Evolutionary conservation across 345 rosid species (phyloP).

Genomic region (Eucalyptus albens): DNA sequence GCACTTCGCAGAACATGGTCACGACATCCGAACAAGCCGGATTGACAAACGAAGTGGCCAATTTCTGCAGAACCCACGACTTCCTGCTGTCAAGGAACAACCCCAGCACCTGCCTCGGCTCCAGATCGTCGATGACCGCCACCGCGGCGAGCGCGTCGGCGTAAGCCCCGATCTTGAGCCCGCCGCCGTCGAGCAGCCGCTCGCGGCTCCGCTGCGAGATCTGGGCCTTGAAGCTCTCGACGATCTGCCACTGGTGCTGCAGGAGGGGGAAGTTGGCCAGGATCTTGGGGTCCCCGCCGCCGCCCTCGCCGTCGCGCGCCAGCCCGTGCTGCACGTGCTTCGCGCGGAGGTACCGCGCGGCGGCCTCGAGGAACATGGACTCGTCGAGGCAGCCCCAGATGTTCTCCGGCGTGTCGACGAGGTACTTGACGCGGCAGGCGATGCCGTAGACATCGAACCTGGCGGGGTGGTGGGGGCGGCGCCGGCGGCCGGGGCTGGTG

Average conservation of each 20-base stretch:
- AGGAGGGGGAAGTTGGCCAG: conserved; percentile 72
- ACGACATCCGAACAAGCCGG: conserved; percentile 28
- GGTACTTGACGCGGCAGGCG: conserved; percentile 84
- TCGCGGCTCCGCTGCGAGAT: conserved; percentile 91
- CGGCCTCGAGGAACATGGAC: conserved; percentile 82
- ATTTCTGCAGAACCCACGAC: conserved; percentile 66
- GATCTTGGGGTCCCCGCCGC: conserved; percentile 37
- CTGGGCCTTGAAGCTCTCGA: conserved; percentile 90
- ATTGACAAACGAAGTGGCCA: conserved; percentile 28
- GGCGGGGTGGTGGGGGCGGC: conserved; percentile 7
- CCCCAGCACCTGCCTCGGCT: conserved; percentile 51
- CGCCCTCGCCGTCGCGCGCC: background rate
- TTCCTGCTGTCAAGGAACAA: conserved; percentile 75
- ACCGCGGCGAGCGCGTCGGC: conserved; percentile 88
- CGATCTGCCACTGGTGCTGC: conserved; percentile 98
- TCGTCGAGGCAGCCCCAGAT: conserved; percentile 95
- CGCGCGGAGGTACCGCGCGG: conserved; percentile 71
- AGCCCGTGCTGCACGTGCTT: conserved; percentile 64
- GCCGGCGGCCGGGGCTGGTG: background rate
- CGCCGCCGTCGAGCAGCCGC: conserved; percentile 57
- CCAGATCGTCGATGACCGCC: conserved; percentile 71
- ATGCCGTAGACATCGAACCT: conserved; percentile 48
- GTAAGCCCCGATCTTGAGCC: conserved; percentile 42
- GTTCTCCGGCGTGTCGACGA: conserved; percentile 91
- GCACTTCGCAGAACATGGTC: conserved; percentile 56